Conservation (phyloP, 441 rosid genomes). For the Syzygium syzygioides region DNA sequence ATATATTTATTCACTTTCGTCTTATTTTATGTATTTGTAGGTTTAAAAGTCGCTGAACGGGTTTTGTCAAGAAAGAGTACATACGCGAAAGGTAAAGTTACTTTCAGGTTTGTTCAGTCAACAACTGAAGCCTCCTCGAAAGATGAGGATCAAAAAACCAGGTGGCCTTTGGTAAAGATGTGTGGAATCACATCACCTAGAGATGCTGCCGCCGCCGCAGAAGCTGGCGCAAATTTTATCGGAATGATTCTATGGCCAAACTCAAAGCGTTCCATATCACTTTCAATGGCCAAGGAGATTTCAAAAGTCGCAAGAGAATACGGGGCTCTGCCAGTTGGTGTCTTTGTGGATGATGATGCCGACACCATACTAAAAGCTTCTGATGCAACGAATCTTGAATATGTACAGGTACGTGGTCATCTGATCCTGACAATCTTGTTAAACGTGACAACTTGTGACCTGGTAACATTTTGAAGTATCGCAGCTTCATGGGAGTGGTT, state of each 20-base stretch:
- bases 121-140: constrained; percentile 9
- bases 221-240: constrained; percentile 78
- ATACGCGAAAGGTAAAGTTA: constrained; percentile 8
- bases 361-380: constrained; percentile 58
- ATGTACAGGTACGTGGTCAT: constrained; percentile 51
- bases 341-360: constrained; percentile 79
- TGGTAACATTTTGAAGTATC: background rate
- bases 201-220: constrained; percentile 86
- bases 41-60: constrained; percentile 10
- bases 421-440: background rate
- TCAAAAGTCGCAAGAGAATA: constrained; percentile 66
- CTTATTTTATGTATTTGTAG: constrained; percentile 16
- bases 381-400: constrained; percentile 59
- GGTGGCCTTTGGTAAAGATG: constrained; percentile 64
- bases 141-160: constrained; percentile 21
- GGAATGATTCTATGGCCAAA: constrained; percentile 92
- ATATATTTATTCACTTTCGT: background rate
- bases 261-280: constrained; percentile 74
- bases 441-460: background rate
- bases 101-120: background rate
- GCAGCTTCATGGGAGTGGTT: constrained; percentile 79
- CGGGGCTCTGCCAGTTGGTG: constrained; percentile 85
- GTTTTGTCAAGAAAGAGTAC: constrained; percentile 5
- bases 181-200: constrained; percentile 76
- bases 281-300: constrained; percentile 67